phyloP scores from a whole-genome alignment of 768 basidiomycete genomes.

The Trametes cubensis region DNA sequence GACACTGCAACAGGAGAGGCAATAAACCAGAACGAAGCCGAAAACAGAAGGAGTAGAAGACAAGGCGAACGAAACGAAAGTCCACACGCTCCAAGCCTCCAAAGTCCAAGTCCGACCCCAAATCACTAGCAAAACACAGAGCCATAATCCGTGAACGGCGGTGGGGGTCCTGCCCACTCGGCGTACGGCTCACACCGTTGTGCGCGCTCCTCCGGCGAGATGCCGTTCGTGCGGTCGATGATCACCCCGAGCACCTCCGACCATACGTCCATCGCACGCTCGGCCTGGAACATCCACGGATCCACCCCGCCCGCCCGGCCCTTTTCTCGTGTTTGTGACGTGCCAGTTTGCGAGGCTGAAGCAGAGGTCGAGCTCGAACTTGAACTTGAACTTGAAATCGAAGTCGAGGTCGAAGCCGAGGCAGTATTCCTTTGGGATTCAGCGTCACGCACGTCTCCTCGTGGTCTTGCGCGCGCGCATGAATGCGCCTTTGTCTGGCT shows the following conservation, averaged over 20 bases:
- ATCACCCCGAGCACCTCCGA: not conserved
- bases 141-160: not conserved
- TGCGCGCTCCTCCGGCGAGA: slow-evolving; percentile 6
- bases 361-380: too few relatives aligned
- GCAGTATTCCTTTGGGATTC: too few relatives aligned
- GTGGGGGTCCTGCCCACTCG: slow-evolving; percentile 2
- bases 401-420: too few relatives aligned
- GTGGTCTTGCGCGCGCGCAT: not conserved
- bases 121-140: not conserved
- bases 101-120: too few relatives aligned
- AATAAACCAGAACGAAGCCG: too few relatives aligned
- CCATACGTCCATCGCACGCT: slow-evolving; percentile 3
- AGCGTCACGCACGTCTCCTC: not conserved
- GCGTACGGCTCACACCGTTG: not conserved
- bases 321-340: not conserved
- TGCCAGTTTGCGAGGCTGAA: too few relatives aligned
- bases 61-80: too few relatives aligned
- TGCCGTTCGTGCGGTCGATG: slow-evolving; percentile 2
- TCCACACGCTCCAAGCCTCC: too few relatives aligned
- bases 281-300: slow-evolving; percentile 2
- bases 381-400: too few relatives aligned
- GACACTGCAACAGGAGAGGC: too few relatives aligned
- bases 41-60: too few relatives aligned
- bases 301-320: not conserved
- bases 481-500: not conserved